phyloP scores from a whole-genome alignment of 352 stramenopile species.

The Nothophytophthora sp. region DNA sequence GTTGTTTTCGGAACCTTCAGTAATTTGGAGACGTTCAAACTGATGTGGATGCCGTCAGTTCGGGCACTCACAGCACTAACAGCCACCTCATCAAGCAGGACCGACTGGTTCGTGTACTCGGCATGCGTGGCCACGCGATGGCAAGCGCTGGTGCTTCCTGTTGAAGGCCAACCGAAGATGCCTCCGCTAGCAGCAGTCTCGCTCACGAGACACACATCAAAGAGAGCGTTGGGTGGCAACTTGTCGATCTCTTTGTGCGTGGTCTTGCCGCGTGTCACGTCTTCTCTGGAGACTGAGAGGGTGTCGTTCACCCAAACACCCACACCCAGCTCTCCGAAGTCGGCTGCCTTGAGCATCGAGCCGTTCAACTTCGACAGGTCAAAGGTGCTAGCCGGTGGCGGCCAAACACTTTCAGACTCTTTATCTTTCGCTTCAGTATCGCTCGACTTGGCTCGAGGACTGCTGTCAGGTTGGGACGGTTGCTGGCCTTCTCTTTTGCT shows the following conservation, averaged over 20 bases:
- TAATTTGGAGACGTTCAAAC: constrained; percentile 58
- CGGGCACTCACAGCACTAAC: constrained; percentile 37
- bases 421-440: constrained; percentile 7
- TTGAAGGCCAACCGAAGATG: constrained; percentile 51
- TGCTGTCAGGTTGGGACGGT: too few species aligned
- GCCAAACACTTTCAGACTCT: constrained; percentile 34
- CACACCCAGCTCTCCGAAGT: constrained; percentile 50
- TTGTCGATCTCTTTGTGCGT: constrained; percentile 65
- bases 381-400: constrained; percentile 48
- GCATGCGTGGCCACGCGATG: constrained; percentile 61
- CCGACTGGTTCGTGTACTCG: constrained; percentile 81
- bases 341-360: constrained; percentile 49
- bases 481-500: too few species aligned
- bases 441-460: too few species aligned
- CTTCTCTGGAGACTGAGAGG: constrained; percentile 69
- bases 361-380: constrained; percentile 44
- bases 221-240: constrained; percentile 60
- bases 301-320: constrained; percentile 80
- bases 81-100: constrained; percentile 52
- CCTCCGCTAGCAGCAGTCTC: constrained; percentile 72
- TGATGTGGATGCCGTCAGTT: constrained; percentile 49
- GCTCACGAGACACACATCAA: constrained; percentile 74
- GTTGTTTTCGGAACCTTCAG: constrained; percentile 19
- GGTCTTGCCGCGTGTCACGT: constrained; percentile 50
- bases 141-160: constrained; percentile 32